Evolutionary conservation across 495 filamentous ascomycete genomes (phyloP), one percentile per base, ranked within the genome.

Genomic region (Parathielavia appendiculata): DNA sequence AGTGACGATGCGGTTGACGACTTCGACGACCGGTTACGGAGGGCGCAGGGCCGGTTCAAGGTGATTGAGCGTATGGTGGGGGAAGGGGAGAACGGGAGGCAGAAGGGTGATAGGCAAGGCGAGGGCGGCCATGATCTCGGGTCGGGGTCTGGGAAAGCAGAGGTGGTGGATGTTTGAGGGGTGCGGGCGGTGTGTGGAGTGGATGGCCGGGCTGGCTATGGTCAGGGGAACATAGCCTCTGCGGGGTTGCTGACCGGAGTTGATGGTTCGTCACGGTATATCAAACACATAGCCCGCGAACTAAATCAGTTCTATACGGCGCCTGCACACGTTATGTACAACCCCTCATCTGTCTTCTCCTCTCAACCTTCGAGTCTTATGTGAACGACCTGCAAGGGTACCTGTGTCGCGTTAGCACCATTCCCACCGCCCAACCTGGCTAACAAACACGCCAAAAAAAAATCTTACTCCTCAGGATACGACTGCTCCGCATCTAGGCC

Each of bases 1-100:
- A 86, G 79, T 1, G 91, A 96, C 62, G 90, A 92, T 45, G 84
- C 87, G 6, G 88, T 96, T 19, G 83, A 85, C 23, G 89, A 92
- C 63, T 88, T 91, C 59, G 91, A 97, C 62, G 89, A 93, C 68
- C 78, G 91, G 36, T 62, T 93, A 51, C 90, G 87, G 73, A 81
- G 86, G 61, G 91, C 90, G 11, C 75, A 85, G 52, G 83, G 84
- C n/a, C 92, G 92, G 66, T 79, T 80, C 1, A 92, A 89, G 69
- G 80, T 97, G 48, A 86, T 96, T 45, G 87, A 91, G 72, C 82
- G 82, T 41, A 77, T 87, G 23, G 73, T 87, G 16, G 85, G 86
- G 0, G 88, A 90, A 61, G 68, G 66, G 1, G 60, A 51, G 1
- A 59, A 53, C 20, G 40, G 23, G 44, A 14, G 4, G 43, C 22